A percentile compares a stretch with the other conserved stretches of the same genome.
Evolutionary conservation across 2,329 filamentous ascomycete genomes (phyloP).

Genomic region (Phialophora expanda): DNA sequence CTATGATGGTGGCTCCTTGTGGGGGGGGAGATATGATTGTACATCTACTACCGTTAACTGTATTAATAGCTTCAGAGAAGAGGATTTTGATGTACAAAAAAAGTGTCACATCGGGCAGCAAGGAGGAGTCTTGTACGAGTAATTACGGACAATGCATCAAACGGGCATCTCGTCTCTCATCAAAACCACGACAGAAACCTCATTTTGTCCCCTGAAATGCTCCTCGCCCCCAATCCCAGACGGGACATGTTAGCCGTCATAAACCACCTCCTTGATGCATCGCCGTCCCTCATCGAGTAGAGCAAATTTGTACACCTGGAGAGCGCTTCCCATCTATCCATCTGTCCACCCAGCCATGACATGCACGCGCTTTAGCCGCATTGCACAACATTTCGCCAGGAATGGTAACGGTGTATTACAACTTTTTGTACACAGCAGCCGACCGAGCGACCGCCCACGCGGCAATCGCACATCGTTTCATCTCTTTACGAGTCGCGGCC

Average conservation of each 20-base stretch:
- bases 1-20: background rate
- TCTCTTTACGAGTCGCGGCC: background rate
- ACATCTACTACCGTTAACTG: background rate
- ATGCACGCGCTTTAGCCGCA: background rate
- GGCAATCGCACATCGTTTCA: background rate
- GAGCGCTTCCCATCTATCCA: background rate
- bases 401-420: background rate
- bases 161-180: background rate
- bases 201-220: background rate
- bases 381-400: background rate
- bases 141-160: background rate
- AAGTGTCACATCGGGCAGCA: background rate
- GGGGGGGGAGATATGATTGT: background rate
- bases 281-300: background rate
- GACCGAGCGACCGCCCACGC: background rate
- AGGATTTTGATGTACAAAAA: background rate
- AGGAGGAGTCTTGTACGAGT: background rate
- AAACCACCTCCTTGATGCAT: background rate
- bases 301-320: background rate
- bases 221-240: background rate
- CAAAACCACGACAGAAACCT: background rate
- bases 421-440: background rate
- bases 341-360: background rate
- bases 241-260: conserved; percentile 38
- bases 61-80: background rate